Evolutionary conservation across 495 filamentous ascomycete species (phyloP), one percentile per base, ranked within the genome.

Genomic region (Penicillium atrosanguineum): DNA sequence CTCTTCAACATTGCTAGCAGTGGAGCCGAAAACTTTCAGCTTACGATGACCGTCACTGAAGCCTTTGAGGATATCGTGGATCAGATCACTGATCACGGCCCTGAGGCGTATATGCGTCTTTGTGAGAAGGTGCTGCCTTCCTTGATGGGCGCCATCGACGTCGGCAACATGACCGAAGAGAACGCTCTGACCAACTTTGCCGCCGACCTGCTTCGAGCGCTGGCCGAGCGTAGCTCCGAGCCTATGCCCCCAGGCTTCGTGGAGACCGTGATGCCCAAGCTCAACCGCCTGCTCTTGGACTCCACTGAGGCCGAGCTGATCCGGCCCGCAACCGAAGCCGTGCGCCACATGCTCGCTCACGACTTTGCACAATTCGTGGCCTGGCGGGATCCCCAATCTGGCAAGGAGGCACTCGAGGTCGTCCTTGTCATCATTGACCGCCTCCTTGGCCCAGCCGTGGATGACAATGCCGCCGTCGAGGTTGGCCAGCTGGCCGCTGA

Each of bases 401-500:
- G 86, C 46, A 89, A 91, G 58, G 87, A 84, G 25, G 95, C 94
- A 26, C 79, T 96, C 12, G 92, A 97, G 69, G 86, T 95, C 16
- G 87, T 88, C 21, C 79, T 98, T 39, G 77, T 90, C 48, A 93
- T 98, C 59, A 93, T 98, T 59, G 94, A 96, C 67, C 88, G 92
- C n/a, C 79, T 98, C 6, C 79, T 98, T 19, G 84, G 87, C 1
- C 87, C 90, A 0, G 69, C 79, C 2, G 85, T 97, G 26, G 88
- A 91, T 46, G 94, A 97, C 58, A 88, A 88, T 48, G 88, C 91
- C 7, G 94, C 95, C n/a, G 88, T 90, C 7, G 95, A 97, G 72
- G 91, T 98, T 23, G 94, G 94, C 52, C 90, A 92, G 25, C 80
- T 98, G 45, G 94, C 94, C 0, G 94, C 92, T 0, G 94, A 96